Base-by-base conservation (phyloP, 2,329 filamentous ascomycete species). In the Aotearoamyces nothofagi region DNA sequence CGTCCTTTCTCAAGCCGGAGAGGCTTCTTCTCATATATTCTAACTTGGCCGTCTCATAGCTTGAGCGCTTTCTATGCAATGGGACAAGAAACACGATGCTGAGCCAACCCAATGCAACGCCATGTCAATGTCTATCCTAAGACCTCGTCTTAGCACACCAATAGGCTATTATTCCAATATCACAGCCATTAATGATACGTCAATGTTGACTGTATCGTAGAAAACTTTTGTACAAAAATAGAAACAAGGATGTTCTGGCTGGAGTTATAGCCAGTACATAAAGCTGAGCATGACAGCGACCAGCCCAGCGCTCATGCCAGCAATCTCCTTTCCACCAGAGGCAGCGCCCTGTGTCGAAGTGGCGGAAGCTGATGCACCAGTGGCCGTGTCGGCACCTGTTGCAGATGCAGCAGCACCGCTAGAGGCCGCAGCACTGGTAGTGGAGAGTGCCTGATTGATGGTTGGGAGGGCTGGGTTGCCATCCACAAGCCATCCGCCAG, bases 401-500 rank as follows among this genome's bases (percentile, higher is more conserved):
- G n/a, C n/a, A n/a, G n/a, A n/a, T n/a, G n/a, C n/a, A 13, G 11
- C 31, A 35, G 4, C 17, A 4, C 9, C 34, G 28, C 11, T 32
- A 39, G 2, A 37, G 3, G 15, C 35, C 29, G 4, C 10, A 5
- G 41, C 35, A 12, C 36, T 35, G 3, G 29, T 31, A 31, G 24
- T 15, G 12, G 8, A 8, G 23, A 57, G 44, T 3, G 55, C 59
- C 41, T 72, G 61, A 9, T 75, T 79, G 5, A 90, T 41, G 2
- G 68, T 73, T 1, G 84, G 83, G 14, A 92, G 61, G 9, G 65
- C 52, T 3, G 76, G 70, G 38, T 73, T 69, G 10, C 78, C 75
- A 41, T 81, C 57, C 3, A 92, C 69, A 12, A 71, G 60, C 83
- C 83, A 93, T 17, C 69, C 68, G 15, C 64, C 69, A 1, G 61